These are phyloP conservation scores for Psidium friedrichsthalianum DNA, from an alignment of 345 rosid species.

Conservation along the genomic window DNA sequence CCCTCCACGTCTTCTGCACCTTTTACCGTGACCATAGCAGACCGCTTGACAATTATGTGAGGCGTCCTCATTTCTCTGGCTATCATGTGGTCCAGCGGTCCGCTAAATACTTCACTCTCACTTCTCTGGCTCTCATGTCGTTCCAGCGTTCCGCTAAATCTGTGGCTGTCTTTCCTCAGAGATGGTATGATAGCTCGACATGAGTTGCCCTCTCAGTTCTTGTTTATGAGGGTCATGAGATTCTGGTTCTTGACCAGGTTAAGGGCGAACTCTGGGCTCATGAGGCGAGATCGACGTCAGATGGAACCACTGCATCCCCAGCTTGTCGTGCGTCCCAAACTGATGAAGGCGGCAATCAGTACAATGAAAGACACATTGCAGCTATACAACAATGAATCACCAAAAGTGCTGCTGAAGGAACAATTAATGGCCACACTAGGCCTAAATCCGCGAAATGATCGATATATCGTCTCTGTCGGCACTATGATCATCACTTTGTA, in stretches of 20 bases:
- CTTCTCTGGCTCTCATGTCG: not conserved
- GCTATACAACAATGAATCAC: not conserved
- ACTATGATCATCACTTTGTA: not conserved
- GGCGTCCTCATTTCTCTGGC: not conserved
- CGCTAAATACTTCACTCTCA: not conserved
- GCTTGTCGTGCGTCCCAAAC: conserved; percentile 42
- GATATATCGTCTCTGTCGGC: not conserved
- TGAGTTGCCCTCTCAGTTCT: conserved; percentile 26
- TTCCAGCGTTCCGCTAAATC: conserved; percentile 6
- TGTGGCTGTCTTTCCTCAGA: conserved; percentile 24
- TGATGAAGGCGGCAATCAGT: not conserved
- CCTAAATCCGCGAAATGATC: not conserved
- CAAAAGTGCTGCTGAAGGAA: not conserved
- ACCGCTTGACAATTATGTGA: conserved; percentile 8
- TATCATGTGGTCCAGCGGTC: not conserved
- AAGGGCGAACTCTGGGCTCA: conserved; percentile 17
- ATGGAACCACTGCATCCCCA: conserved; percentile 49
- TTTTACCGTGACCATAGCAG: conserved; percentile 26
- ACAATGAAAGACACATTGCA: not conserved
- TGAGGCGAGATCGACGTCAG: conserved; percentile 15
- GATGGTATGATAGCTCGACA: conserved; percentile 27
- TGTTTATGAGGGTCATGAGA: conserved; percentile 23
- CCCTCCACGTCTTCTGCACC: conserved; percentile 46
- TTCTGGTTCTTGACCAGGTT: conserved; percentile 28
- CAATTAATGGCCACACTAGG: not conserved